Percentiles rank a stretch among this genome's conserved stretches.
Conservation (phyloP, 805 yeast genomes). For the Hanseniaspora opuntiae region DNA sequence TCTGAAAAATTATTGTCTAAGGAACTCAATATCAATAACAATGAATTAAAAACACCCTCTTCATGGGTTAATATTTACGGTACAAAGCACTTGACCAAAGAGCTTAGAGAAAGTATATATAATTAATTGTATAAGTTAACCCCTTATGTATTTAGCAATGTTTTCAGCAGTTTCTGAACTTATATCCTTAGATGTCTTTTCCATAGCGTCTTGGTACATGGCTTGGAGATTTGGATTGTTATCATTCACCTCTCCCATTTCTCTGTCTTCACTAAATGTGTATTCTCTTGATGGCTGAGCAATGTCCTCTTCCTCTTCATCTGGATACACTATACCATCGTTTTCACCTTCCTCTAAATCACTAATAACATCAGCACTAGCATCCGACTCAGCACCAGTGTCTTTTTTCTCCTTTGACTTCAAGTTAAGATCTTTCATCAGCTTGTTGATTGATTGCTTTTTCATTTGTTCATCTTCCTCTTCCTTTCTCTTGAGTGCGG, state of each 20-base stretch:
- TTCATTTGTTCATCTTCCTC: constrained; percentile 60
- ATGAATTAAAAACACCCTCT: constrained; percentile 34
- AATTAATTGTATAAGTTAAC: constrained; percentile 22
- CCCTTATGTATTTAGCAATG: constrained; percentile 50
- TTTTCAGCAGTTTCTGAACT: constrained; percentile 57
- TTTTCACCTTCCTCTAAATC: constrained; percentile 30
- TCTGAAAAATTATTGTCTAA: neutral
- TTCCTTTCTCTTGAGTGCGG: constrained; percentile 61
- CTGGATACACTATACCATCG: constrained; percentile 31
- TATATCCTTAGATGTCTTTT: constrained; percentile 45
- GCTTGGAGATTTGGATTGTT: constrained; percentile 39
- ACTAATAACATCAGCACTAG: constrained; percentile 40
- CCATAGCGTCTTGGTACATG: constrained; percentile 63
- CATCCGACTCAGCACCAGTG: constrained; percentile 36
- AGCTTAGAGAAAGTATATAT: constrained; percentile 65
- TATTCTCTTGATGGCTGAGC: constrained; percentile 53
- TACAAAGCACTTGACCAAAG: constrained; percentile 45
- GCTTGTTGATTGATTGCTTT: constrained; percentile 50
- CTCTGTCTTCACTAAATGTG: constrained; percentile 53
- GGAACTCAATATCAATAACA: neutral
- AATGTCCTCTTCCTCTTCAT: constrained; percentile 28
- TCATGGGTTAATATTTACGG: constrained; percentile 88
- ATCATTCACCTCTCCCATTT: constrained; percentile 40
- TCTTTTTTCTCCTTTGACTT: constrained; percentile 26
- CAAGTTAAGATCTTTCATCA: constrained; percentile 81